Base-by-base conservation (phyloP, 2,329 filamentous ascomycete species). In the Amphichorda felina region DNA sequence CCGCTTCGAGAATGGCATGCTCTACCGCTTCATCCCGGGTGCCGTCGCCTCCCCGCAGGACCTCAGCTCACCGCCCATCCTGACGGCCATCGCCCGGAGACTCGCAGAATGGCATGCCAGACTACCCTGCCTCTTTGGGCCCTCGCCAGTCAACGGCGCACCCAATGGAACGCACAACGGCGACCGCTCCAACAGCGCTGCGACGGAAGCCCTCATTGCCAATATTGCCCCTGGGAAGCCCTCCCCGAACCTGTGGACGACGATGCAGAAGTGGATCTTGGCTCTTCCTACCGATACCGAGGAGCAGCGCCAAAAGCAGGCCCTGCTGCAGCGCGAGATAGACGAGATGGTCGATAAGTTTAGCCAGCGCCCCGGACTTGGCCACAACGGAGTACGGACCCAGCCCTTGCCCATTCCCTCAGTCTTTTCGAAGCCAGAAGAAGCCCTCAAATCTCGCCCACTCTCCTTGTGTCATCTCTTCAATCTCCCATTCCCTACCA, bases 191-290 rank as follows among this genome's bases (percentile, higher is more conserved):
- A 19, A n/a, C 28, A 22, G 33, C 16, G 15, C 28, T 28, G 29
- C 24, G 10, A 16, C 8, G 10, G 18, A 36, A 13, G 21, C 13
- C n/a, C 55, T 57, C 33, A 66, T 71, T 40, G 60, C 66, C 42
- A 58, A 59, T 40, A 63, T 72, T 30, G 75, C 75, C 16, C 75
- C 75, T 31, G 75, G 75, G 41, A 85, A 80, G 51, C 78, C 79
- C 5, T 68, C 75, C n/a, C 84, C 87, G 14, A 95, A 93, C 55
- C 64, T 94, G 38, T 98, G 91, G 91, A 86, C 84, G 6, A 87
- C 93, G 24, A 82, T 95, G 72, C 86, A 94, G 56, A 93, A 88
- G 61, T 98, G 91, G 91, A 86, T 95, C 38, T 64, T 80, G 46
- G 89, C 85, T 27, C 67, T 98, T 42, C 88, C 91, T 10, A 75